A percentile compares a stretch with the other conserved stretches of the same genome.
phyloP scores from a whole-genome alignment of 139 green algal genomes.

The Ettlia oleoabundans region DNA sequence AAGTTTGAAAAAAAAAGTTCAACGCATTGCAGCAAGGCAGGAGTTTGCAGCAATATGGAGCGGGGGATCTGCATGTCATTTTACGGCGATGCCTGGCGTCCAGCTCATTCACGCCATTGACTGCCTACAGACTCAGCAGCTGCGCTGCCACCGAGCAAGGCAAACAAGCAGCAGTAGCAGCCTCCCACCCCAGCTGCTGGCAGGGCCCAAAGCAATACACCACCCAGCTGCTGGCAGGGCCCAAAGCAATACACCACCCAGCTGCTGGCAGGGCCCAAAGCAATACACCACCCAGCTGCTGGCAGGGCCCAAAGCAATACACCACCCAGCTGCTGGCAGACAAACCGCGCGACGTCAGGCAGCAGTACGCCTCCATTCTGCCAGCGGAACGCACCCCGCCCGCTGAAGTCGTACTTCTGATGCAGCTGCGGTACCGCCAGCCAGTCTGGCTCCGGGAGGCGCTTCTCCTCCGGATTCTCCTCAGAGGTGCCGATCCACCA shows the following conservation, averaged over 20 bases:
- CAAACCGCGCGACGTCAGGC: too few species aligned
- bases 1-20: not conserved
- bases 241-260: too few species aligned
- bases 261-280: too few species aligned
- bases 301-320: not conserved
- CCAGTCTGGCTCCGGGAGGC: slow-evolving; percentile 70
- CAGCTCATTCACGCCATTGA: not conserved
- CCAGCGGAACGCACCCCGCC: not conserved
- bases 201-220: too few species aligned
- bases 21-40: too few species aligned
- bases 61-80: too few species aligned
- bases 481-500: slow-evolving; percentile 81
- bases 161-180: not conserved
- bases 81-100: too few species aligned
- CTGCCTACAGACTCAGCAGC: not conserved
- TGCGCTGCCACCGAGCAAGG: too few species aligned
- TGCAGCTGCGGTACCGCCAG: slow-evolving; percentile 41
- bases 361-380: too few species aligned
- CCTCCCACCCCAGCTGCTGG: not conserved
- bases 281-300: too few species aligned
- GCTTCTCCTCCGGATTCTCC: slow-evolving; percentile 83
- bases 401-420: slow-evolving; percentile 27
- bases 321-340: not conserved
- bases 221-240: not conserved
- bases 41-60: too few species aligned